A percentile compares a stretch with the other conserved stretches of the same genome.
Conservation (phyloP, 495 filamentous ascomycete genomes). For the Extremus antarcticus region DNA sequence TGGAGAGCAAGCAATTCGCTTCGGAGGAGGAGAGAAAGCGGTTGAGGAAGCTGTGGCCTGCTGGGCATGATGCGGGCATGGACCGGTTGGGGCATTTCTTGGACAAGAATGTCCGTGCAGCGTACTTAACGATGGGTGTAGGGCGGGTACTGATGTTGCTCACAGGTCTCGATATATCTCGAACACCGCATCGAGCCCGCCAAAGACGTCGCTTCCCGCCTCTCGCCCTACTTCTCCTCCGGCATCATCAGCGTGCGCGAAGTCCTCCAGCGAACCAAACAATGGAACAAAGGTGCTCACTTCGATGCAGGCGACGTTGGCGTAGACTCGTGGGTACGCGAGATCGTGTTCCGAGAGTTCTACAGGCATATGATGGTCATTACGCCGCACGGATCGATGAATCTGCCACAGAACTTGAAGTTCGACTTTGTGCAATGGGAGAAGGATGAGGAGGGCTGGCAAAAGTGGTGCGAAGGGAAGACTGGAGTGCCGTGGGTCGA, state of each 20-base stretch:
- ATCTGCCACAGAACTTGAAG: conserved; percentile 37
- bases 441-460: conserved; percentile 36
- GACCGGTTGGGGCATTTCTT: conserved; percentile 33
- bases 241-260: conserved; percentile 32
- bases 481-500: conserved; percentile 37
- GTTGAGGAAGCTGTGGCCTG: conserved; percentile 35
- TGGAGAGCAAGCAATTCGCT: conserved; percentile 32
- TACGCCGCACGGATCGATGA: conserved; percentile 36
- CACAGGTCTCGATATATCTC: conserved; percentile 30
- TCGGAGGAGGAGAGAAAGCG: conserved; percentile 27
- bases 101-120: conserved; percentile 15
- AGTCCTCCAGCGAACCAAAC: conserved; percentile 22
- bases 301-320: conserved; percentile 24
- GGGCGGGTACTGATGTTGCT: neutral
- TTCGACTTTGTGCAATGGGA: conserved; percentile 39
- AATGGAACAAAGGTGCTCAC: conserved; percentile 25
- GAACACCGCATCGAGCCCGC: conserved; percentile 31
- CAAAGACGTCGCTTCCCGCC: conserved; percentile 29
- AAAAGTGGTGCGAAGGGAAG: conserved; percentile 34
- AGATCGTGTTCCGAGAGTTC: conserved; percentile 38
- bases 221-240: conserved; percentile 36
- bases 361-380: conserved; percentile 35
- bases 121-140: no score
- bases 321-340: conserved; percentile 34
- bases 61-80: conserved; percentile 33